These are phyloP conservation scores for Dothistroma pini DNA, from an alignment of 2,329 filamentous ascomycete species.

Conservation along the genomic window DNA sequence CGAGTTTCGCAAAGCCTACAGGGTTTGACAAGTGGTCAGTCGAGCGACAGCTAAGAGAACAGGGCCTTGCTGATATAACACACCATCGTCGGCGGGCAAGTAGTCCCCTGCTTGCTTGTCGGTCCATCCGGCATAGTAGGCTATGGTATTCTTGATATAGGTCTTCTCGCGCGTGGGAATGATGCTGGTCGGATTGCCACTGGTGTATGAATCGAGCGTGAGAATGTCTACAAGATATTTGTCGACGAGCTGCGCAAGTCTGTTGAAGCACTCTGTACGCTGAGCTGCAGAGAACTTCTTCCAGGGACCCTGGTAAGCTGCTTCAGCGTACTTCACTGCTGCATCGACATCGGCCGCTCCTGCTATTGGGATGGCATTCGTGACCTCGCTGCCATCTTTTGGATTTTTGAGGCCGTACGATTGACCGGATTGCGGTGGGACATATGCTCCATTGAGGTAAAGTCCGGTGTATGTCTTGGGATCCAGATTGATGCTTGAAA, in stretches of 20 bases:
- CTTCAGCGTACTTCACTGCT: conserved; percentile 42
- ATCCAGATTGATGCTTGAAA: not conserved
- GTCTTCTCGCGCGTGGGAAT: conserved; percentile 16
- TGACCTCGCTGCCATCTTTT: conserved; percentile 14
- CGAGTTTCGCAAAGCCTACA: conserved; percentile 12
- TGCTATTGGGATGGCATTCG: conserved; percentile 12
- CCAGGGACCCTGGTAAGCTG: conserved; percentile 25
- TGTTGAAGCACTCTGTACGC: conserved; percentile 27
- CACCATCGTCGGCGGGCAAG: conserved; percentile 39
- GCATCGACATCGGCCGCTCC: conserved; percentile 12
- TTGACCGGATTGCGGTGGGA: conserved; percentile 32
- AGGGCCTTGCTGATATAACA: not conserved
- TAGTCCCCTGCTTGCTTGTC: conserved; percentile 17
- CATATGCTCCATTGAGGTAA: conserved; percentile 17
- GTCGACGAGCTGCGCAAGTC: conserved; percentile 33
- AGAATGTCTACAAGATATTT: conserved; percentile 26
- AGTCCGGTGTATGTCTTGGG: not conserved
- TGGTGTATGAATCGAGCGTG: conserved; percentile 34
- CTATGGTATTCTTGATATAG: conserved; percentile 19
- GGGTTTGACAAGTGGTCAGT: not conserved
- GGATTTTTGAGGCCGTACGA: conserved; percentile 23
- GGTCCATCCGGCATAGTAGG: conserved; percentile 15
- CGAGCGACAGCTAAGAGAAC: not conserved
- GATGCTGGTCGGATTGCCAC: conserved; percentile 10
- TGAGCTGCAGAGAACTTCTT: conserved; percentile 35